Evolutionary conservation across 495 filamentous ascomycete species (phyloP).

Genomic region (Lindgomyces ingoldianus): DNA sequence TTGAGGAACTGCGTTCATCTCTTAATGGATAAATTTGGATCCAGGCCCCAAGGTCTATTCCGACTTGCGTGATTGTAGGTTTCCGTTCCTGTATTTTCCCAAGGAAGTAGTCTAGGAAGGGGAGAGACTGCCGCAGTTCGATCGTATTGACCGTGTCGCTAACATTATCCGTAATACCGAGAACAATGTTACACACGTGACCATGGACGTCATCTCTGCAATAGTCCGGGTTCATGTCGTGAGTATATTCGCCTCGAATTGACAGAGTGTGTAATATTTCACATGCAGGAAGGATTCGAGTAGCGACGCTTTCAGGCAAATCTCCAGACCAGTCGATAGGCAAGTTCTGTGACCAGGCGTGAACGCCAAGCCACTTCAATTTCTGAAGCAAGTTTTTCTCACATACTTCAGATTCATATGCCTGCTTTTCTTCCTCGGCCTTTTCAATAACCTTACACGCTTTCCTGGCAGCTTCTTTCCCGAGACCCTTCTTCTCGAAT

Average conservation of each 20-base stretch:
- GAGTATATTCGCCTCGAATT: conserved; percentile 11
- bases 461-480: neutral
- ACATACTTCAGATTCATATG: too few relatives aligned
- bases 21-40: conserved; percentile 26
- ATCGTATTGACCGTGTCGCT: conserved; percentile 4
- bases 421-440: too few relatives aligned
- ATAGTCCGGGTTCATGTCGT: neutral
- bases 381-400: too few relatives aligned
- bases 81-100: neutral
- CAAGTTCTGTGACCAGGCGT: too few relatives aligned
- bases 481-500: neutral
- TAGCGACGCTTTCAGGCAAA: too few relatives aligned
- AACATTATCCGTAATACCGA: neutral
- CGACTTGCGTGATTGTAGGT: conserved; percentile 13
- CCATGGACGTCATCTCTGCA: neutral
- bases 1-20: neutral
- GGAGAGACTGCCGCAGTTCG: conserved; percentile 10
- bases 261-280: conserved; percentile 6
- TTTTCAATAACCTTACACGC: too few relatives aligned
- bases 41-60: conserved; percentile 30
- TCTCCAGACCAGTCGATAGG: too few relatives aligned
- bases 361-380: too few relatives aligned
- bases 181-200: conserved; percentile 8
- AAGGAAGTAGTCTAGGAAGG: conserved; percentile 10
- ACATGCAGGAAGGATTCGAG: conserved; percentile 5